Conservation (phyloP, 305 asterid genomes). For the Fraxinus ornus region DNA sequence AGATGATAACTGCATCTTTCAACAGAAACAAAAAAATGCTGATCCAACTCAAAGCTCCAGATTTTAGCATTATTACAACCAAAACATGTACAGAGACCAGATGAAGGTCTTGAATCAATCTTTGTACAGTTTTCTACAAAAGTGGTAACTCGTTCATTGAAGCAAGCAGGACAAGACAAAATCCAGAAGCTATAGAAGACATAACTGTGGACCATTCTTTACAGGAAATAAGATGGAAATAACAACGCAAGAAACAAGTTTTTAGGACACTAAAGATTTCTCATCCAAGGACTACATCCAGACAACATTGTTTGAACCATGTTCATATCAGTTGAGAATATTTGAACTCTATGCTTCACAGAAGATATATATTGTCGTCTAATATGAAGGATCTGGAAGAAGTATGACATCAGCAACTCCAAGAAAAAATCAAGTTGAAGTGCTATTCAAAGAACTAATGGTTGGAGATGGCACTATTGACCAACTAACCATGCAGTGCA, state of each 20-base stretch:
- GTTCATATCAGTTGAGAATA: background rate
- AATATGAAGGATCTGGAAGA: background rate
- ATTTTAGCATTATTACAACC: background rate
- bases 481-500: background rate
- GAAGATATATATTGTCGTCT: background rate
- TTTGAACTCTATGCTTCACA: background rate
- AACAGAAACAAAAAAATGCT: background rate
- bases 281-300: background rate
- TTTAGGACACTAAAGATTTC: background rate
- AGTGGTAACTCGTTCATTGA: background rate
- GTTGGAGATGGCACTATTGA: background rate
- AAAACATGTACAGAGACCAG: background rate
- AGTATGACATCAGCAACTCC: background rate
- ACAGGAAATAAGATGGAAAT: background rate
- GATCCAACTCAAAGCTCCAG: background rate
- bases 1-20: background rate
- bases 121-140: constrained; percentile 4
- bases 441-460: background rate
- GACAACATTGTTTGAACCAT: constrained; percentile 1
- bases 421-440: background rate
- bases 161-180: background rate
- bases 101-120: constrained; percentile 14
- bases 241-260: background rate
- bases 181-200: background rate
- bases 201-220: background rate